Percentiles rank a stretch among this genome's conserved stretches.
These are phyloP conservation scores for Naganishia kalamii DNA, from an alignment of 768 basidiomycete genomes.

Conservation along the genomic window DNA sequence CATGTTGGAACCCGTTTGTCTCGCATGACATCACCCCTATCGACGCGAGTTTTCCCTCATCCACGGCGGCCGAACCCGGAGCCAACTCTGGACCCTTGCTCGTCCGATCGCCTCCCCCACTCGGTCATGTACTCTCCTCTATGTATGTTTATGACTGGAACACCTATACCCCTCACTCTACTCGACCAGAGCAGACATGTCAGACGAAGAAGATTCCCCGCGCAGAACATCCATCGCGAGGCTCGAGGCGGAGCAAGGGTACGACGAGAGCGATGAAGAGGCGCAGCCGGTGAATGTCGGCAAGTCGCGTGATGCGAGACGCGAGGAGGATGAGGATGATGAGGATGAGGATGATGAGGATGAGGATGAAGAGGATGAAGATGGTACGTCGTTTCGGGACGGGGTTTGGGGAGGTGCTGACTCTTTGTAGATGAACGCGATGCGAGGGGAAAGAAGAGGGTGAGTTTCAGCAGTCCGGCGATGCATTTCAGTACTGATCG, in stretches of 20 bases:
- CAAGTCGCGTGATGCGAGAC: slow-evolving; percentile 1
- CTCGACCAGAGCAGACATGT: neutral
- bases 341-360: slow-evolving; percentile 19
- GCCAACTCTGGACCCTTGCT: too few species aligned
- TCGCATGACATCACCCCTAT: too few species aligned
- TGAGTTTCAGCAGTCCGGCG: neutral
- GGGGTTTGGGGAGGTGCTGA: neutral
- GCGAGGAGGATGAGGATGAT: slow-evolving; percentile 21
- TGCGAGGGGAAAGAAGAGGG: slow-evolving; percentile 26
- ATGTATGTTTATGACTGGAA: too few species aligned
- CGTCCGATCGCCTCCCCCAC: too few species aligned
- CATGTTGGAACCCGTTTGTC: too few species aligned
- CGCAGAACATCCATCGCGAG: slow-evolving; percentile 1
- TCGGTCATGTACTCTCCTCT: too few species aligned
- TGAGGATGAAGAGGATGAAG: slow-evolving; percentile 33
- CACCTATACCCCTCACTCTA: too few species aligned
- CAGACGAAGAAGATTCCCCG: slow-evolving; percentile 7
- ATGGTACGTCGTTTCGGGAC: slow-evolving; percentile 16
- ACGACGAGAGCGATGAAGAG: slow-evolving; percentile 18
- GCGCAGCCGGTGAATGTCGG: slow-evolving; percentile 15
- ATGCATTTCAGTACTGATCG: neutral
- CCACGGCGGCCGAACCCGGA: too few species aligned
- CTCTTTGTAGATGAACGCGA: slow-evolving; percentile 11
- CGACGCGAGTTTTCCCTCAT: too few species aligned
- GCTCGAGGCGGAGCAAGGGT: slow-evolving; percentile 16